Conservation (phyloP, 345 rosid genomes). For the Luvunga scandens region DNA sequence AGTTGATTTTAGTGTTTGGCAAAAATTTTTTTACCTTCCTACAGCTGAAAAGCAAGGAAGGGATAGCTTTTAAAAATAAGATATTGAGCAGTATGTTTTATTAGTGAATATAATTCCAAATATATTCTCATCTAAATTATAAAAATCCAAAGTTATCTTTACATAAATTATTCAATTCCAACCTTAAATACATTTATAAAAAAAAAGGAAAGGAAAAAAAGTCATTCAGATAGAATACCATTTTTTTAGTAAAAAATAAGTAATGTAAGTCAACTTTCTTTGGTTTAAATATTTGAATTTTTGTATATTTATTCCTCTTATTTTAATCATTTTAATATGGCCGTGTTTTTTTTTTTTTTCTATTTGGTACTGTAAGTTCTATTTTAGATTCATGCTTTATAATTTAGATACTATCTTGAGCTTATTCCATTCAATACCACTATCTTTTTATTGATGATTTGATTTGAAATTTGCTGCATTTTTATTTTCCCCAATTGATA, state of each 20-base stretch:
- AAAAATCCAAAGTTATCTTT: background rate
- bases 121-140: background rate
- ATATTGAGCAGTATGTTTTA: background rate
- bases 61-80: background rate
- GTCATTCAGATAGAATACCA: too few species aligned
- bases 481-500: conserved; percentile 14
- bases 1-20: background rate
- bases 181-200: too few species aligned
- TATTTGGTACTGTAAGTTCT: too few species aligned
- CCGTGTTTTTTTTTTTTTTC: too few species aligned
- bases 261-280: too few species aligned
- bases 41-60: background rate
- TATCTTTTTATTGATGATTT: background rate
- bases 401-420: background rate
- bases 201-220: too few species aligned
- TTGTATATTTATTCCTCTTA: too few species aligned
- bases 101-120: background rate
- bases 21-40: background rate
- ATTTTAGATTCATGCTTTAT: background rate
- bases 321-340: too few species aligned
- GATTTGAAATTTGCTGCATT: background rate
- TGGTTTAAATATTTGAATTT: too few species aligned
- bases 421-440: background rate
- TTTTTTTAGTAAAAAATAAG: too few species aligned
- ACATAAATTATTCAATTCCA: too few species aligned